These are phyloP conservation scores for Ashbya aceris DNA, from an alignment of 1,139 yeast genomes.

Conservation along the genomic window DNA sequence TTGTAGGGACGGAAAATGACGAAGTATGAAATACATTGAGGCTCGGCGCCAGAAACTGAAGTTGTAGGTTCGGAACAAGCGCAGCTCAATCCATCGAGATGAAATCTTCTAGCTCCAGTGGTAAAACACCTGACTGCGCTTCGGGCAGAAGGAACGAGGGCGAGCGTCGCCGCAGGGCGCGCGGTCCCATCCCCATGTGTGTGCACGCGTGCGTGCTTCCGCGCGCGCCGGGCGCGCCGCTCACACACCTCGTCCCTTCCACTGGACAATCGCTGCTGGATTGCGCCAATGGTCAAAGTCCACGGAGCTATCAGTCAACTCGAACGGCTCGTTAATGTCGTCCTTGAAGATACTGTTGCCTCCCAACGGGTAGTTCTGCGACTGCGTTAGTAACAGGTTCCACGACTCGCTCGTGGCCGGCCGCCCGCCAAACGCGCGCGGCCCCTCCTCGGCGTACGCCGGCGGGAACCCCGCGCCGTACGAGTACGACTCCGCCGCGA, in stretches of 20 bases:
- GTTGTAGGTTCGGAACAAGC: not conserved
- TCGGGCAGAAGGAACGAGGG: constrained; percentile 18
- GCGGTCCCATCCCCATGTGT: not conserved
- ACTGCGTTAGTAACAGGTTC: constrained; percentile 14
- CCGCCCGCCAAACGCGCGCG: constrained; percentile 1
- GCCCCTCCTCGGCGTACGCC: not conserved
- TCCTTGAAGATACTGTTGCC: not conserved
- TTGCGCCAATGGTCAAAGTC: constrained; percentile 36
- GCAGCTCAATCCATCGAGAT: constrained; percentile 10
- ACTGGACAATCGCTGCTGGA: constrained; percentile 33
- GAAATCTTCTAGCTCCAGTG: constrained; percentile 22
- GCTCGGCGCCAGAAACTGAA: not conserved
- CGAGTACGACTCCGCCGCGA: constrained; percentile 2
- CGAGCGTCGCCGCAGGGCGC: not conserved
- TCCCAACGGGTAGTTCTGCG: constrained; percentile 1
- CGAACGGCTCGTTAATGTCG: constrained; percentile 4
- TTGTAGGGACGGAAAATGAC: not conserved
- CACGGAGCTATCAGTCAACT: constrained; percentile 18
- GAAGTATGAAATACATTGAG: not conserved
- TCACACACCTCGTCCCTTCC: constrained; percentile 5
- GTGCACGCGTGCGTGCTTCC: not conserved
- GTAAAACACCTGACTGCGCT: constrained; percentile 28
- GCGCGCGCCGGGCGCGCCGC: not conserved
- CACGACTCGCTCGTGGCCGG: constrained; percentile 7
- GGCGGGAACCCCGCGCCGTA: constrained; percentile 1